Base-by-base conservation (phyloP, 768 basidiomycete species). In the Scleroderma citrinum region DNA sequence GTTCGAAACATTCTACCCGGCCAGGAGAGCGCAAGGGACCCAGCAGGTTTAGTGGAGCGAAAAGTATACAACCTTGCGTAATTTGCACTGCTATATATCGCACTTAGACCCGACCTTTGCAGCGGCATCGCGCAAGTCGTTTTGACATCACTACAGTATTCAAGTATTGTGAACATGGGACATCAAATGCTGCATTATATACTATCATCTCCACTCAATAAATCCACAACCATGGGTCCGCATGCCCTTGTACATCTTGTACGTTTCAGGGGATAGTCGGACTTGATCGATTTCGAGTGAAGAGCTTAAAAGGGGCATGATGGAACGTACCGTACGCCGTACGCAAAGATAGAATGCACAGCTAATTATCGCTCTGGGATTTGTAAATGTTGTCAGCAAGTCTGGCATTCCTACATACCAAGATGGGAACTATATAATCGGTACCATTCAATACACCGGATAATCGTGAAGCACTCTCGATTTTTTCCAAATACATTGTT, bases 161-260 rank as follows among this genome's bases (percentile, higher is more conserved):
- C 26, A 29, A 29, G 13, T 12, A 35, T 35, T 13, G 5, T 35
- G 13, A 35, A 35, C 5, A n/a, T 35, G n/a, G 12, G n/a, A 5
- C 5, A 35, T 52, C 12, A 48, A 51, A 31, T 34, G n/a, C 19
- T 32, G 16, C 21, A 31, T n/a, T 36, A 16, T 14, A 10, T 34
- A 21, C 46, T 66, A 66, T 67, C 65, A 66, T 39, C 65, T 59
- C 67, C 65, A 66, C 38, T 66, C 65, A 23, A 68, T 44, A 5
- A 55, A 58, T n/a, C 65, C 65, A 45, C 54, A 38, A 7, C 66
- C 45, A 34, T 76, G 72, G 39, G 83, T 81, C 60, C 92, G 73
- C 44, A 96, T 85, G 14, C 93, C 93, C 66, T 94, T 95, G 70
- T 87, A 96, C 11, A 88, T 87, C 66, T 94, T 95, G 67, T 94